Evolutionary conservation across 495 filamentous ascomycete genomes (phyloP).

Genomic region (Penicillium dipodomyicola): DNA sequence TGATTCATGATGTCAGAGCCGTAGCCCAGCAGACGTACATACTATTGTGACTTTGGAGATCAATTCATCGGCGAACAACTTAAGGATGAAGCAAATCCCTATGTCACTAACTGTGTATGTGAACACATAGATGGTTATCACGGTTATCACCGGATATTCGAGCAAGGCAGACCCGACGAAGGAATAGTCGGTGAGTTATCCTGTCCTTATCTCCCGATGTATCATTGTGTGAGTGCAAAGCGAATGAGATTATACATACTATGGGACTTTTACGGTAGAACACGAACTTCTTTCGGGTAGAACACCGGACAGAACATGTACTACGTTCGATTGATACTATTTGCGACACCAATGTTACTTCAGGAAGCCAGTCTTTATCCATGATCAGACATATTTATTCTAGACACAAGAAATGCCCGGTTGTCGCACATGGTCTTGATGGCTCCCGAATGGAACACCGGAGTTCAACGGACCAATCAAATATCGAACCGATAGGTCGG

Average conservation of each 20-base stretch:
- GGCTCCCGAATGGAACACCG: neutral
- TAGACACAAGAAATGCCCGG: neutral
- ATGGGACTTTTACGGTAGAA: neutral
- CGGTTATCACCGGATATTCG: conserved; percentile 5
- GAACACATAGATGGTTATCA: neutral
- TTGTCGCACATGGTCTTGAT: neutral
- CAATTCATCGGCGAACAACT: conserved; percentile 2
- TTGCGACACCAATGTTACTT: neutral
- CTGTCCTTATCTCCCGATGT: neutral
- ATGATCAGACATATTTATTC: neutral
- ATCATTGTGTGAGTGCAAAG: neutral
- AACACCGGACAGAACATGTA: neutral
- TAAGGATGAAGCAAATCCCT: neutral
- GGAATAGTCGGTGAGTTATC: conserved; percentile 8
- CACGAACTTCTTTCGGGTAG: too few relatives aligned
- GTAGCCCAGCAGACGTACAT: neutral
- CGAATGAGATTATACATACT: neutral
- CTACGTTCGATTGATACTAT: neutral
- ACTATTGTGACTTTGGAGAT: neutral
- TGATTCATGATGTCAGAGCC: conserved; percentile 3
- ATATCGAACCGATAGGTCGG: neutral
- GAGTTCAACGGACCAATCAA: neutral
- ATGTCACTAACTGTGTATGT: neutral
- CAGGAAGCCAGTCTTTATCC: neutral
- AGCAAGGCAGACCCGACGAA: neutral